Conservation (phyloP, 2,329 filamentous ascomycete genomes). For the Aspergillus brunneoviolaceus region DNA sequence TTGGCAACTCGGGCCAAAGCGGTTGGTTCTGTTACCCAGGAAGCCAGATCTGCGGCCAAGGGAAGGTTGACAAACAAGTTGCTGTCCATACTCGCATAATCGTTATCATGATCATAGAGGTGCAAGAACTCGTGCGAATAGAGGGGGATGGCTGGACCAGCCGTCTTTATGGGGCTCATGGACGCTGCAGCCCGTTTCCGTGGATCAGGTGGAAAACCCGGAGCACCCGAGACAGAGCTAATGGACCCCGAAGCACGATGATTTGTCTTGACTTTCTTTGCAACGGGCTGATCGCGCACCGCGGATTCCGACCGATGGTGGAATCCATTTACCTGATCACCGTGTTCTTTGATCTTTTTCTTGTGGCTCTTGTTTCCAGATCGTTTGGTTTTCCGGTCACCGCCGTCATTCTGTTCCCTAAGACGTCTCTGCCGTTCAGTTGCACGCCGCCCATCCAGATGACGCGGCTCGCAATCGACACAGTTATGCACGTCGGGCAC, state of each 20-base stretch:
- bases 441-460: conserved; percentile 71
- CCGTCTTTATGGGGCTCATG: conserved; percentile 70
- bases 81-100: conserved; percentile 60
- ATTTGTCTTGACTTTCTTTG: conserved; percentile 78
- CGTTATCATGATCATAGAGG: conserved; percentile 65
- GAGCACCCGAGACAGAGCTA: conserved; percentile 65
- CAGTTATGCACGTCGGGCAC: conserved; percentile 80
- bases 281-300: conserved; percentile 53
- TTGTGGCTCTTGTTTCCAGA: conserved; percentile 78
- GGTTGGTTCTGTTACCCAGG: conserved; percentile 75
- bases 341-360: conserved; percentile 74
- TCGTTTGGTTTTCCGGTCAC: conserved; percentile 72
- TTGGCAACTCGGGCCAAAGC: conserved; percentile 68
- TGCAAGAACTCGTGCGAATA: conserved; percentile 75
- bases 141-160: conserved; percentile 62
- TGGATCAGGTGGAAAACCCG: conserved; percentile 61
- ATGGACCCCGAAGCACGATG: conserved; percentile 78
- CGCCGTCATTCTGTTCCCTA: conserved; percentile 58
- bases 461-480: conserved; percentile 79
- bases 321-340: conserved; percentile 51
- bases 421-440: conserved; percentile 67
- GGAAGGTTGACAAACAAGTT: conserved; percentile 77
- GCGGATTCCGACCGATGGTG: conserved; percentile 58
- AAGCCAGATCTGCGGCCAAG: conserved; percentile 71
- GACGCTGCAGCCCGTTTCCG: conserved; percentile 62